Evolutionary conservation across 225 moss, liverwort and hornwort genomes (phyloP).

Genomic region (Sphagnum contortum): DNA sequence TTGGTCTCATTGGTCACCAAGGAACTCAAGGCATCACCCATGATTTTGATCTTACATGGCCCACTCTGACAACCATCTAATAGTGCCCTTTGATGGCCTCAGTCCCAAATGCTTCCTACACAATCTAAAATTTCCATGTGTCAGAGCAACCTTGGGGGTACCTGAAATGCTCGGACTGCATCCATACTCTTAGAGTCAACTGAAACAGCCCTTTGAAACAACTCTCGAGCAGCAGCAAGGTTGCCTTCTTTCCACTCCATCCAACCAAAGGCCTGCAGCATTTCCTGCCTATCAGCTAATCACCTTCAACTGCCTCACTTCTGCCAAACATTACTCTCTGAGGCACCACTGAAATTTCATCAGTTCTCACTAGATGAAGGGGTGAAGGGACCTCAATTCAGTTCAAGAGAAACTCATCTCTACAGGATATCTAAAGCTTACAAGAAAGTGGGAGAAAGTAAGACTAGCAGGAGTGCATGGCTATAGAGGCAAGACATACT

Average conservation of each 20-base stretch:
- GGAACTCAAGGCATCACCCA: not conserved
- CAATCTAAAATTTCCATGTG: not conserved
- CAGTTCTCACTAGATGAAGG: too few relatives aligned
- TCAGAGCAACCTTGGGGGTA: not conserved
- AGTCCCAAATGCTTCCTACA: too few relatives aligned
- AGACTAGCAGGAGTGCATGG: too few relatives aligned
- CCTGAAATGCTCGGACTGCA: slow-evolving; percentile 98
- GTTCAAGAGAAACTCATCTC: too few relatives aligned
- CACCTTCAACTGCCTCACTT: too few relatives aligned
- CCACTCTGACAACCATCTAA: too few relatives aligned
- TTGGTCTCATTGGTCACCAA: not conserved
- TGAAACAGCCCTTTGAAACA: slow-evolving; percentile 84
- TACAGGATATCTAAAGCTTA: not conserved
- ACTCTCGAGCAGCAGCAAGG: slow-evolving; percentile 71
- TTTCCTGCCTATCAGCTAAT: not conserved
- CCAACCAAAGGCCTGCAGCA: slow-evolving; percentile 90
- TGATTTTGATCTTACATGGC: too few relatives aligned
- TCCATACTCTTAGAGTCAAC: slow-evolving; percentile 71
- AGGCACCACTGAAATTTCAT: too few relatives aligned
- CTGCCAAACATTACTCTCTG: too few relatives aligned
- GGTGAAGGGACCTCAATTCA: too few relatives aligned
- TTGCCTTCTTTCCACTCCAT: slow-evolving; percentile 92
- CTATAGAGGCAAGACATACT: slow-evolving; percentile 31
- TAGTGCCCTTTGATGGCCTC: too few relatives aligned
- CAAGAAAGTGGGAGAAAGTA: too few relatives aligned